Evolutionary conservation across 2,329 filamentous ascomycete genomes (phyloP).

Genomic region (Fusarium zealandicum): DNA sequence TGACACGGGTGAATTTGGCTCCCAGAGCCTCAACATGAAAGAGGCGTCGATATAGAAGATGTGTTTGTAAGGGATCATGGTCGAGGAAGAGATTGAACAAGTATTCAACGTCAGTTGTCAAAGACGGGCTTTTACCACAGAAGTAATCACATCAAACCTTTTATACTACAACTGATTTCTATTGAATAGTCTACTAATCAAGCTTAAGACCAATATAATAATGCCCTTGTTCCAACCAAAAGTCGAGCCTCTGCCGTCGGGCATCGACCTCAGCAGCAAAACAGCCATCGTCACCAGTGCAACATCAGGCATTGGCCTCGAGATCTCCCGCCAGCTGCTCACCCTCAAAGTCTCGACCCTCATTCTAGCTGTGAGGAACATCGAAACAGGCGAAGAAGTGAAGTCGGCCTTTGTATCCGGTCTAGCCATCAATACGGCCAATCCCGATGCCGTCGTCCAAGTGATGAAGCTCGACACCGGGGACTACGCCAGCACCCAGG

Average conservation of each 20-base stretch:
- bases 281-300: constrained; percentile 53
- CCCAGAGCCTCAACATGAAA: too few relatives aligned
- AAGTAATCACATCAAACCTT: too few relatives aligned
- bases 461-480: constrained; percentile 26
- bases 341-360: constrained; percentile 46
- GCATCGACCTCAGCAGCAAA: constrained; percentile 36
- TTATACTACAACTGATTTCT: too few relatives aligned
- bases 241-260: constrained; percentile 21
- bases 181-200: too few relatives aligned
- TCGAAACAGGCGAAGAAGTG: constrained; percentile 41
- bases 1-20: too few relatives aligned
- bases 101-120: too few relatives aligned
- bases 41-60: too few relatives aligned
- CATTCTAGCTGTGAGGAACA: constrained; percentile 51
- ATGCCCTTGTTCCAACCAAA: constrained; percentile 22
- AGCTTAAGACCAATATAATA: too few relatives aligned
- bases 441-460: constrained; percentile 16
- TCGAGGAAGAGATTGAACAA: too few relatives aligned
- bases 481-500: constrained; percentile 20
- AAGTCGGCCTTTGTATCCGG: constrained; percentile 10
- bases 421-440: constrained; percentile 12
- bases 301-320: constrained; percentile 53
- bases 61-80: too few relatives aligned
- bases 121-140: too few relatives aligned
- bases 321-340: constrained; percentile 49